A percentile compares a stretch with the other conserved stretches of the same genome.
Conservation (phyloP, 2,329 filamentous ascomycete genomes). For the Alternaria longipes region DNA sequence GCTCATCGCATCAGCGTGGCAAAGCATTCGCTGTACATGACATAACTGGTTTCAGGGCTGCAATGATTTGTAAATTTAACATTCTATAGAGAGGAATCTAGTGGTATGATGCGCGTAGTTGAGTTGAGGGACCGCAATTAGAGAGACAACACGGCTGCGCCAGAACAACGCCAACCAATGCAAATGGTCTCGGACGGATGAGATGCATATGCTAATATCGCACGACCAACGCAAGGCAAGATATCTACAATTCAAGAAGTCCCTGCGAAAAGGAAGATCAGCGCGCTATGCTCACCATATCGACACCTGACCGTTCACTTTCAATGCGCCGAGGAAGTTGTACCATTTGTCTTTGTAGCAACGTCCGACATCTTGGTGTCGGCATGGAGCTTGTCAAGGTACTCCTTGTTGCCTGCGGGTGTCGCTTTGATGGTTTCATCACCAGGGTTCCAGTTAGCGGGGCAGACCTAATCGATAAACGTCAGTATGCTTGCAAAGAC, state of each 20-base stretch:
- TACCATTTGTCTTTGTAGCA: constrained; percentile 42
- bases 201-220: constrained; percentile 9
- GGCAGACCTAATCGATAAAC: constrained; percentile 43
- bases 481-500: constrained; percentile 7
- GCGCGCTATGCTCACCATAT: constrained; percentile 1
- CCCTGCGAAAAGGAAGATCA: constrained; percentile 9
- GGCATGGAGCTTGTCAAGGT: constrained; percentile 47
- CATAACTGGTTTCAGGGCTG: neutral
- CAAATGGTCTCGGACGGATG: constrained; percentile 1
- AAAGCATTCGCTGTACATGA: neutral
- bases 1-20: neutral
- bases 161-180: constrained; percentile 18
- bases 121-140: constrained; percentile 2
- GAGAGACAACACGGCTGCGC: constrained; percentile 9
- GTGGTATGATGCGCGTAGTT: neutral
- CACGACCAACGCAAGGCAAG: constrained; percentile 5
- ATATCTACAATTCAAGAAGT: constrained; percentile 7
- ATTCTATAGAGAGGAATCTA: constrained; percentile 12
- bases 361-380: constrained; percentile 48
- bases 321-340: constrained; percentile 8
- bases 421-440: constrained; percentile 54
- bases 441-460: constrained; percentile 55
- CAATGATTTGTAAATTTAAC: neutral
- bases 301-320: neutral
- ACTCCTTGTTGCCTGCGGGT: constrained; percentile 52